A percentile compares a stretch with the other conserved stretches of the same genome.
Conservation (phyloP, 2,329 filamentous ascomycete species). For the Cytospora mali region DNA sequence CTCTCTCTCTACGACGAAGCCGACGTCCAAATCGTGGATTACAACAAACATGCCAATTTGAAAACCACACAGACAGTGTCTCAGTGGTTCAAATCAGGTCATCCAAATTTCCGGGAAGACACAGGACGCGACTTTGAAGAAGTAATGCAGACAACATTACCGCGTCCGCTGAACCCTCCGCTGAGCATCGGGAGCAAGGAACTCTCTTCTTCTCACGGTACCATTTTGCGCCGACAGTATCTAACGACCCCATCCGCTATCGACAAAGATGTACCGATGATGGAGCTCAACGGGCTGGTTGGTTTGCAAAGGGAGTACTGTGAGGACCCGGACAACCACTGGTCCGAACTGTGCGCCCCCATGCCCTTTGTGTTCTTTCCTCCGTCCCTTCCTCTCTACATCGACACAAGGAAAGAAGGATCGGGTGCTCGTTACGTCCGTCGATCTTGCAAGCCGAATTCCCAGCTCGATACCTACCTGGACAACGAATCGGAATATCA, state of each 20-base stretch:
- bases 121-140: slow-evolving; percentile 67
- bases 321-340: slow-evolving; percentile 65
- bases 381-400: slow-evolving; percentile 84
- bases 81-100: slow-evolving; percentile 72
- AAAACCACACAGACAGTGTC: slow-evolving; percentile 74
- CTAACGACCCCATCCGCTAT: slow-evolving; percentile 57
- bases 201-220: slow-evolving; percentile 50
- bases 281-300: slow-evolving; percentile 77
- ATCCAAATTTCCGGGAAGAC: slow-evolving; percentile 67
- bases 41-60: slow-evolving; percentile 79
- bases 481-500: slow-evolving; percentile 79
- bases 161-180: slow-evolving; percentile 42
- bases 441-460: slow-evolving; percentile 87
- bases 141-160: slow-evolving; percentile 60
- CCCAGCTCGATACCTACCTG: slow-evolving; percentile 83
- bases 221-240: slow-evolving; percentile 70
- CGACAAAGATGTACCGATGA: slow-evolving; percentile 59
- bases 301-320: slow-evolving; percentile 76
- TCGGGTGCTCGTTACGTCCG: slow-evolving; percentile 86
- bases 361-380: slow-evolving; percentile 85
- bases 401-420: slow-evolving; percentile 87
- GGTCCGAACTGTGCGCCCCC: slow-evolving; percentile 65
- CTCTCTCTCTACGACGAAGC: slow-evolving; percentile 70
- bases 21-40: slow-evolving; percentile 61
- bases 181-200: slow-evolving; percentile 57